A percentile compares a stretch with the other conserved stretches of the same genome.
phyloP scores from a whole-genome alignment of 495 filamentous ascomycete species.

The Immersiella caudata region DNA sequence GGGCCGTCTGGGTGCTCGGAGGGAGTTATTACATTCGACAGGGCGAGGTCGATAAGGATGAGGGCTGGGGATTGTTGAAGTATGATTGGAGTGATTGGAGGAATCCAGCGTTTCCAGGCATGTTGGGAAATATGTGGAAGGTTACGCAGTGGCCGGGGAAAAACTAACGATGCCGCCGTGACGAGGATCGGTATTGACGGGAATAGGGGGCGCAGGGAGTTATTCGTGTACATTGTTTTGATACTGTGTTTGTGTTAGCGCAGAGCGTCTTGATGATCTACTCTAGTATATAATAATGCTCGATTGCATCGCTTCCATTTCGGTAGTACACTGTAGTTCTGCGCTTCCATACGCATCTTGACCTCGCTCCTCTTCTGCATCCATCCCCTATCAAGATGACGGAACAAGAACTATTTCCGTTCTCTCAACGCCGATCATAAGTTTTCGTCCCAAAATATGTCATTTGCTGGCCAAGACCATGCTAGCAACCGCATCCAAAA shows the following conservation, averaged over 20 bases:
- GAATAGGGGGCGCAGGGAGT: not conserved
- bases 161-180: not conserved
- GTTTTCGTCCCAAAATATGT: not conserved
- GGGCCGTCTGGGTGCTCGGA: conserved; percentile 54
- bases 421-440: not conserved
- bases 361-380: no score
- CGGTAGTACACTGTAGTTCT: not conserved
- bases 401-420: not conserved
- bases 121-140: conserved; percentile 45
- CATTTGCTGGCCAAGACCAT: not conserved
- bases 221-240: not conserved
- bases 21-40: conserved; percentile 54
- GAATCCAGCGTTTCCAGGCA: conserved; percentile 41
- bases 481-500: not conserved
- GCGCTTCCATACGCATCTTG: no score
- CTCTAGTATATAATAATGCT: not conserved
- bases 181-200: not conserved
- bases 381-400: no score
- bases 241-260: not conserved
- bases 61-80: conserved; percentile 49
- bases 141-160: conserved; percentile 45
- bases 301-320: not conserved
- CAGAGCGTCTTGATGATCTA: not conserved
- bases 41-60: conserved; percentile 45
- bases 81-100: conserved; percentile 49